These are phyloP conservation scores for Diplodia corticola DNA, from an alignment of 2,329 filamentous ascomycete species.

Conservation along the genomic window DNA sequence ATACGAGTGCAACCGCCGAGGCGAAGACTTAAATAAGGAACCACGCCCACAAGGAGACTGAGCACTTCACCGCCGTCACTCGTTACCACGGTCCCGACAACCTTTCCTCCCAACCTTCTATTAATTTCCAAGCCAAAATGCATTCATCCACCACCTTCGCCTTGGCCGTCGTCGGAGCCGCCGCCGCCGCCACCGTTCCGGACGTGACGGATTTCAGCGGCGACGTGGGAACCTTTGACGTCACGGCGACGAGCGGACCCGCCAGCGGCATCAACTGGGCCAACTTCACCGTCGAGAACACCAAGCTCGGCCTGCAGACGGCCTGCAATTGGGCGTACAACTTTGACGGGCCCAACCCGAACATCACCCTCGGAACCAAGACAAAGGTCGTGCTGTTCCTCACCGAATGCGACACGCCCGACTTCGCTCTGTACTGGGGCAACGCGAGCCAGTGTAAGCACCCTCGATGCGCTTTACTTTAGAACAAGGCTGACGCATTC, in stretches of 20 bases:
- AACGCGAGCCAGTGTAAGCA: background rate
- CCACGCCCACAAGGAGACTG: background rate
- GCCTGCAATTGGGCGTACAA: background rate
- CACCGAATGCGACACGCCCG: background rate
- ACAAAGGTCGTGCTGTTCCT: background rate
- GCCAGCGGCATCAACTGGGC: slow-evolving; percentile 1
- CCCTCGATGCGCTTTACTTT: no score
- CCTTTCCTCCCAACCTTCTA: background rate
- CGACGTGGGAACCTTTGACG: background rate
- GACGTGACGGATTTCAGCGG: slow-evolving; percentile 11
- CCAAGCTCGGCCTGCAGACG: background rate
- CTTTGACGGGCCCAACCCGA: slow-evolving; percentile 1
- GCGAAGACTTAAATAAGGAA: background rate
- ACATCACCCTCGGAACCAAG: slow-evolving; percentile 5
- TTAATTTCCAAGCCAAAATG: background rate
- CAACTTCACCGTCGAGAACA: slow-evolving; percentile 4
- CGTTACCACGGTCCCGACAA: background rate
- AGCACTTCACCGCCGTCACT: background rate
- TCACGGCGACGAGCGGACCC: background rate
- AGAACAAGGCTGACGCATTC: no score
- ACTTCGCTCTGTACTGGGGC: slow-evolving; percentile 2
- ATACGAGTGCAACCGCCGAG: slow-evolving; percentile 6
- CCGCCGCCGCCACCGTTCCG: background rate
- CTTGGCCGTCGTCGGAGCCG: background rate
- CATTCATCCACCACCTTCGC: background rate